A percentile compares a stretch with the other conserved stretches of the same genome.
These are phyloP conservation scores for Phytophthora nicotianae DNA, from an alignment of 352 stramenopile genomes.

Conservation along the genomic window DNA sequence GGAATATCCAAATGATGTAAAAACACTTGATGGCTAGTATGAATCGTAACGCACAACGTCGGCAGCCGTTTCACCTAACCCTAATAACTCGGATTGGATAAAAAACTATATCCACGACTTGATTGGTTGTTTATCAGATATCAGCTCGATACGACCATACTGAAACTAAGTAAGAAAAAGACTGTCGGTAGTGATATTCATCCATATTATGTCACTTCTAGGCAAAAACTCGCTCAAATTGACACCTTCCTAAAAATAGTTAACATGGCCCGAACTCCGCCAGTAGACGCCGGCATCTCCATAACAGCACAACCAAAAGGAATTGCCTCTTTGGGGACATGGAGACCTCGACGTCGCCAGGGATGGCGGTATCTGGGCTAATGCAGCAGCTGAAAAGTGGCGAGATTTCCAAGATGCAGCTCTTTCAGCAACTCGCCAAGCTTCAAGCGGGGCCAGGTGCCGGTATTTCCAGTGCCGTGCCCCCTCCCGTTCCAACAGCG, in stretches of 20 bases:
- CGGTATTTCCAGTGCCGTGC: neutral
- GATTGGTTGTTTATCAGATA: no score
- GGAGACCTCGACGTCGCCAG: constrained; percentile 42
- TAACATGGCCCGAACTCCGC: neutral
- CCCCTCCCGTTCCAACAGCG: constrained; percentile 6
- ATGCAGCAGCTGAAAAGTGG: constrained; percentile 87
- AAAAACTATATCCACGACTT: no score
- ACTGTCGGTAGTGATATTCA: no score
- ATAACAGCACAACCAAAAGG: neutral
- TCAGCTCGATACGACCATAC: no score
- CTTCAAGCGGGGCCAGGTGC: constrained; percentile 43
- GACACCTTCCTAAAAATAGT: neutral
- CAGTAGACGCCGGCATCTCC: neutral
- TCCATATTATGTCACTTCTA: no score
- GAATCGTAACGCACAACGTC: no score
- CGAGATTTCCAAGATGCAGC: constrained; percentile 86
- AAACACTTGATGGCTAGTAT: no score
- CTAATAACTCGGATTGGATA: no score
- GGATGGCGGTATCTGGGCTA: constrained; percentile 60
- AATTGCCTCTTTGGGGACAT: constrained; percentile 24
- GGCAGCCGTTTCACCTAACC: no score
- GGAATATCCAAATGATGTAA: no score
- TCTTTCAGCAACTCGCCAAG: constrained; percentile 84
- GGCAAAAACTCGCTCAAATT: no score
- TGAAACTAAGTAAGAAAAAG: no score